Conservation (phyloP, 208 protist genomes). For the Phytomonas sp. region DNA sequence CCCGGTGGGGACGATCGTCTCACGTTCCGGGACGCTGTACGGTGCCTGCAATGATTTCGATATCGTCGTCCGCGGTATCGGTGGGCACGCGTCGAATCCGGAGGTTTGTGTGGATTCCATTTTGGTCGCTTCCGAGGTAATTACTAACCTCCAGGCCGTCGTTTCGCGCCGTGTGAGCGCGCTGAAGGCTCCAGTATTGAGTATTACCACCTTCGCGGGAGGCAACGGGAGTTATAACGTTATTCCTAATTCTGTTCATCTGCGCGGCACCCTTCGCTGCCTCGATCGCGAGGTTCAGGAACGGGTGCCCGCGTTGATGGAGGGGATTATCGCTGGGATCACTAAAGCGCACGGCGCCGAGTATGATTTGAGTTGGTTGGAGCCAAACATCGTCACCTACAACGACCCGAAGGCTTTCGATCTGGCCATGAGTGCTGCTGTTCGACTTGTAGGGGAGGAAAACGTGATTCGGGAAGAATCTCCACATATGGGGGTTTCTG, state of each 20-base stretch:
- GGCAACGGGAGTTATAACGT: constrained; percentile 67
- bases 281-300: constrained; percentile 54
- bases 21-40: constrained; percentile 26
- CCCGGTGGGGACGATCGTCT: constrained; percentile 18
- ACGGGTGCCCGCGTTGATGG: constrained; percentile 49
- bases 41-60: constrained; percentile 60
- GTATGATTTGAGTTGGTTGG: constrained; percentile 60
- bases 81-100: constrained; percentile 62
- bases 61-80: constrained; percentile 51
- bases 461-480: constrained; percentile 39
- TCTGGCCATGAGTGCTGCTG: constrained; percentile 33
- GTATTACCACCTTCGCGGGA: constrained; percentile 48
- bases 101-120: constrained; percentile 65
- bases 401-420: constrained; percentile 68
- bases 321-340: constrained; percentile 61
- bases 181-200: constrained; percentile 48
- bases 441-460: constrained; percentile 30
- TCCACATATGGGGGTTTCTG: constrained; percentile 47
- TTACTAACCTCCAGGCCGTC: constrained; percentile 46
- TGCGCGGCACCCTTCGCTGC: constrained; percentile 64
- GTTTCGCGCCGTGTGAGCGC: constrained; percentile 60
- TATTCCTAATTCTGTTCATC: constrained; percentile 52
- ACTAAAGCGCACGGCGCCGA: constrained; percentile 48
- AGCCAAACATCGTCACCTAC: constrained; percentile 74
- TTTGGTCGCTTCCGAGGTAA: constrained; percentile 41